Conservation (phyloP, 1,284 basidiomycete genomes). For the Ustilago cynodontis region DNA sequence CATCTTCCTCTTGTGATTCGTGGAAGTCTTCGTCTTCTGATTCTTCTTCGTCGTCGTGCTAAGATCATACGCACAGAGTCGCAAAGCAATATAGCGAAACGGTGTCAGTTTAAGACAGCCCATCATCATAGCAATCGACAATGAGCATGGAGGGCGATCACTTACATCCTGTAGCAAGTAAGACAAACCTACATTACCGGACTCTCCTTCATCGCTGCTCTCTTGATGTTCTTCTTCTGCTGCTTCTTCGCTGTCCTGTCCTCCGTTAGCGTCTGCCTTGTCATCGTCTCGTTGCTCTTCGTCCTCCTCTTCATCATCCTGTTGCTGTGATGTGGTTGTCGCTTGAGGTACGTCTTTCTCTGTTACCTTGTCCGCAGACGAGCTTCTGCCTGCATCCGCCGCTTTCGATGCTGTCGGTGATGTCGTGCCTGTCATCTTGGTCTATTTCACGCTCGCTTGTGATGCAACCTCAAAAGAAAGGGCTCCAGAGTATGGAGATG, state of each 20-base stretch:
- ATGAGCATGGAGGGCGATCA: background rate
- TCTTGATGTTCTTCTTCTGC: conserved; percentile 10
- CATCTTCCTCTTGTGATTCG: conserved; percentile 39
- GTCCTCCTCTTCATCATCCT: background rate
- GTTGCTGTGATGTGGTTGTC: background rate
- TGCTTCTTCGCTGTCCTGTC: background rate
- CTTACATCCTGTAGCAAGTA: conserved; percentile 44
- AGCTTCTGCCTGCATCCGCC: background rate
- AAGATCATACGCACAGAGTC: background rate
- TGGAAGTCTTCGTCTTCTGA: conserved; percentile 39
- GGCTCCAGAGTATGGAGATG: background rate
- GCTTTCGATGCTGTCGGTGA: background rate
- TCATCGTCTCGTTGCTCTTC: background rate
- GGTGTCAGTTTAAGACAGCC: background rate
- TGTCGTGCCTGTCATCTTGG: conserved; percentile 9
- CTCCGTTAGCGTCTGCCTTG: background rate
- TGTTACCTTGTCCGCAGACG: background rate
- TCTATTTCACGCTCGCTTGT: background rate
- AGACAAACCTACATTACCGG: conserved; percentile 25
- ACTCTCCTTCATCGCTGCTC: conserved; percentile 7
- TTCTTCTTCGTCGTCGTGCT: conserved; percentile 36
- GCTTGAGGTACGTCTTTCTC: background rate
- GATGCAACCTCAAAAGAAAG: background rate
- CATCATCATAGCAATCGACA: background rate
- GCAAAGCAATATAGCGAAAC: background rate